Base-by-base conservation (phyloP, 192 early-diverging fungal species). In the Rhizophagus prolifer region DNA sequence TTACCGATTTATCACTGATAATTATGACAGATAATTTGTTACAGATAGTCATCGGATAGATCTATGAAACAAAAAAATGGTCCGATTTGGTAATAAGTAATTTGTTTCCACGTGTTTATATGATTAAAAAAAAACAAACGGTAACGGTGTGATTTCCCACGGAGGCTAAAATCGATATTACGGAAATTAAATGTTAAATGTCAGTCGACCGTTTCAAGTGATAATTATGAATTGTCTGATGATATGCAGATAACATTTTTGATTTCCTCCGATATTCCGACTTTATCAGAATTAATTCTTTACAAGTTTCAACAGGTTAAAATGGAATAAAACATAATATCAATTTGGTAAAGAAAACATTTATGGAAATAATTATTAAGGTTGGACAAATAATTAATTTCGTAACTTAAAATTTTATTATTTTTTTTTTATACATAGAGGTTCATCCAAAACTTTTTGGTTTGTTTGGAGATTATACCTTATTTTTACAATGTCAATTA, bases 401-500 rank as follows among this genome's bases (percentile, higher is more conserved):
- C 41, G 41, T 12, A 44, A 44, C 2, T 44, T 44, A 41, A 41
- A 41, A 41, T 9, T 38, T 38, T 8, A 9, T 9, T 41, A 41
- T 1, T 41, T 9, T 41, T 41, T 9, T 34, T 34, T 34, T 31
- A 3, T n/a, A n/a, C n/a, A n/a, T n/a, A n/a, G n/a, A n/a, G n/a
- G 14, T 41, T 21, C 19, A 19, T 67, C 28, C 41, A 67, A 67
- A 67, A 21, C 21, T 41, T 67, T 30, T 36, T 36, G 31, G 23
- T 38, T 34, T n/a, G 16, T 36, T 36, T n/a, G 21, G 9, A 67
- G 19, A 1, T 36, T 72, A 30, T 72, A 50, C 58, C 47, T 72
- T 23, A 58, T 54, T 28, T 72, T 38, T 21, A 84, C 70, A 26
- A 81, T 38, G 58, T 79, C 68, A 23, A 81, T 64, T 4, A 84